Base-by-base conservation (phyloP, 2,329 filamentous ascomycete species). In the Aurifilum marmelostoma region DNA sequence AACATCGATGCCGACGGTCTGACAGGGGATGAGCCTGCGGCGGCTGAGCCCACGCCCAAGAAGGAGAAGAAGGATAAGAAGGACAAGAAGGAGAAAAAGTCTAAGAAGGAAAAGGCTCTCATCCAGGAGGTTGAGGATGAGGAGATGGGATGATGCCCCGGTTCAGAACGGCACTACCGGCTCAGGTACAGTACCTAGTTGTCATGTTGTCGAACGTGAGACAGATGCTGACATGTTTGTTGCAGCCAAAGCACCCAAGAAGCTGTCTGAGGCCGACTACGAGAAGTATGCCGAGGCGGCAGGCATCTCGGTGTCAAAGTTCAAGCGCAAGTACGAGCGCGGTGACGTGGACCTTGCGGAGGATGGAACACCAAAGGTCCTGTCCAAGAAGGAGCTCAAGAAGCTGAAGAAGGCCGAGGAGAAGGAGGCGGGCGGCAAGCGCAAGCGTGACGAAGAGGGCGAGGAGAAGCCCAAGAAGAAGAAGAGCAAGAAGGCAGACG, bases 1-100 rank as follows among this genome's bases (percentile, higher is more conserved):
- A 98, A 98, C 80, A 87, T 89, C 63, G 94, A 98, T 77, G 96
- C 93, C 66, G 96, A 99, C 80, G 95, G 94, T 72, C 83, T 97
- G 64, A 85, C 85, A 70, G 88, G 88, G 62, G 88, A 92, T 75
- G 90, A 91, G 74, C 85, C 87, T 18, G 86, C 90, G 52, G 85
- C 84, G 18, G 82, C 82, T 18, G 52, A 58, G 29, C 61, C 63
- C 6, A 41, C 61, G 11, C 61, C 65, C 24, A 70, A 70, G 65
- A 69, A 69, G 56, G 65, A 67, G 37, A 69, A 78, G 73, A 80
- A 81, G 63, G 76, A 75, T 12, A 76, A 76, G 54, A 75, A 80
- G 34, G 76, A 77, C 62, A 77, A 77, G 71, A 77, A 75, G 29
- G 72, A 75, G 75, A 83, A 83, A 74, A 77, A 78, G 65, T 74